Base-by-base conservation (phyloP, 192 early-diverging fungal species). In the Chytriomyces confervae region DNA sequence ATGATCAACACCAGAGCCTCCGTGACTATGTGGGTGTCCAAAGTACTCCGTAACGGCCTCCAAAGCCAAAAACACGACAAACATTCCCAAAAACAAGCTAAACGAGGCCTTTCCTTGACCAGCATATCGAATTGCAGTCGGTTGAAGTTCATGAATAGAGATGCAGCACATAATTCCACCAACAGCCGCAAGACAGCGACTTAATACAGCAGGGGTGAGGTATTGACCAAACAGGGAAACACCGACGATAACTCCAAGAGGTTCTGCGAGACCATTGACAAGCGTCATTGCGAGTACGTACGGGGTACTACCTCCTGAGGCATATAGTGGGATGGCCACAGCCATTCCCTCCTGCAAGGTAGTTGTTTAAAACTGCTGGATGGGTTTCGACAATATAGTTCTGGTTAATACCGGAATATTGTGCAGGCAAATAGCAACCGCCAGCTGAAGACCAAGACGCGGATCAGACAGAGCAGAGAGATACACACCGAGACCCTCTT, bases 91-190 rank as follows among this genome's bases (percentile, higher is more conserved):
- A 76, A 85, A 87, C 51, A 89, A 79, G 43, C 81, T 77, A 7
- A 80, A 47, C 0, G 84, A 78, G 5, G 87, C 80, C 16, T 48
- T 48, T 7, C 24, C 77, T 65, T 84, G 85, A 53, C 87, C 87
- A 46, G 84, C 74, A 65, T 81, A 89, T 64, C 82, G 64, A 44
- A 89, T 82, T 18, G 85, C 82, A 9, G 81, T 85, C 3, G 87
- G 87, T 49, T 80, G 81, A 20, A 89, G 75, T 71, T 89, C 87
- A 66, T 89, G 82, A 3, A 89, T 77, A 4, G 85, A 87, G 66
- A 89, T 89, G 79, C 85, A 86, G 18, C 78, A 76, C 87, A 89
- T 89, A 48, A 89, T 83, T 20, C 87, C 87, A 27, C 80, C 84
- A 9, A 89, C 85, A 9, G 76, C 79, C 6, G 85, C 85, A 18